Evolutionary conservation across 371 early-diverging fungal genomes (phyloP).

Genomic region (Fennellomyces sp.): DNA sequence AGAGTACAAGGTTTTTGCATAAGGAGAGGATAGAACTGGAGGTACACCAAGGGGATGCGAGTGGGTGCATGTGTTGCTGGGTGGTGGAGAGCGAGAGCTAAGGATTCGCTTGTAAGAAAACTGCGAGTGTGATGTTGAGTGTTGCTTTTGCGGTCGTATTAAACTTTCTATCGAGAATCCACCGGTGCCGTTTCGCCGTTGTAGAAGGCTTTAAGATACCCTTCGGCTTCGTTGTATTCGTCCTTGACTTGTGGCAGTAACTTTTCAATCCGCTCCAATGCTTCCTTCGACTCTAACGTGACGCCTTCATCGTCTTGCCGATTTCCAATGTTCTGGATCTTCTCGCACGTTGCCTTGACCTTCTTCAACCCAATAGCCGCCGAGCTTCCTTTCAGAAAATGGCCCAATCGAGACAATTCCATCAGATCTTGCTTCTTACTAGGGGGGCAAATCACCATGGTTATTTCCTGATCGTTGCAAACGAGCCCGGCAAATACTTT

Average conservation of each 20-base stretch:
- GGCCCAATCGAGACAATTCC: slow-evolving; percentile 80
- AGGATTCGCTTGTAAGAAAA: background rate
- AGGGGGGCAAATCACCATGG: background rate
- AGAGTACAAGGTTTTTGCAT: background rate
- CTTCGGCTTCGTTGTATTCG: slow-evolving; percentile 79
- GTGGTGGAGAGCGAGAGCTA: background rate
- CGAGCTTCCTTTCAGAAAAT: slow-evolving; percentile 94
- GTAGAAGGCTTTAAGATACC: slow-evolving; percentile 76
- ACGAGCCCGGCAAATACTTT: slow-evolving; percentile 47
- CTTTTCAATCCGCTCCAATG: slow-evolving; percentile 59
- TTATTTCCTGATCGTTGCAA: background rate
- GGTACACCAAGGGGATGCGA: background rate
- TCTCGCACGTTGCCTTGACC: slow-evolving; percentile 83
- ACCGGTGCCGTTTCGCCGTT: slow-evolving; percentile 54
- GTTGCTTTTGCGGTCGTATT: background rate
- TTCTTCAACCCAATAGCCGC: slow-evolving; percentile 86
- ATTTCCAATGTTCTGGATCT: slow-evolving; percentile 86
- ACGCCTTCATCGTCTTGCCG: slow-evolving; percentile 70
- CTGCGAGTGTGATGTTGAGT: background rate
- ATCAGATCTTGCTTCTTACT: slow-evolving; percentile 62
- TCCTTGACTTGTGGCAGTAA: slow-evolving; percentile 63
- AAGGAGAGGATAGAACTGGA: background rate
- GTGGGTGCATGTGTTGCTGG: background rate
- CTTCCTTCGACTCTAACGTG: slow-evolving; percentile 59
- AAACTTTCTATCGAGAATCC: slow-evolving; percentile 23